A percentile compares a stretch with the other conserved stretches of the same genome.
Conservation (phyloP, 2,329 filamentous ascomycete species). For the Cryoendolithus antarcticus region DNA sequence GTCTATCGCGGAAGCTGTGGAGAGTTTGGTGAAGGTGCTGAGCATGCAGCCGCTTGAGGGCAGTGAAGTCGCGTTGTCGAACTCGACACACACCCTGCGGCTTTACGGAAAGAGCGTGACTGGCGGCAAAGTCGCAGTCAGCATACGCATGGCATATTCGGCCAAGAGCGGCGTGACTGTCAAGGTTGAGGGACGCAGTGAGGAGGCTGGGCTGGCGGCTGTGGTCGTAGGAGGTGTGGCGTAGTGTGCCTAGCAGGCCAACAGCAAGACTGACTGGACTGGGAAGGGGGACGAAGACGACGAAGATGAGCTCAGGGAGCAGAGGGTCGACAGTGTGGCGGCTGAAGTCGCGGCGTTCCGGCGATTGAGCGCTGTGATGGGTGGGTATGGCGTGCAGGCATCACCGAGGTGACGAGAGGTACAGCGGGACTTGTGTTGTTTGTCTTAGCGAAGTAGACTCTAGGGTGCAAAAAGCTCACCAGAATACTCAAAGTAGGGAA, state of each 20-base stretch:
- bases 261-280: too few species aligned
- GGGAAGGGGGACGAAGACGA: too few species aligned
- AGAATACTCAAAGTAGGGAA: too few species aligned
- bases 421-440: too few species aligned
- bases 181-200: constrained; percentile 83
- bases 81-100: constrained; percentile 87
- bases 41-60: constrained; percentile 90
- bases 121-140: constrained; percentile 77
- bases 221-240: constrained; percentile 76
- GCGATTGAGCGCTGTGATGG: too few species aligned
- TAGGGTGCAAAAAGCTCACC: too few species aligned
- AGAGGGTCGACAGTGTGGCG: too few species aligned
- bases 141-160: constrained; percentile 75
- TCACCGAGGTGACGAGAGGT: too few species aligned
- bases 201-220: constrained; percentile 82
- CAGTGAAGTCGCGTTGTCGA: constrained; percentile 78
- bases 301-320: too few species aligned
- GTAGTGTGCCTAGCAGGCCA: constrained; percentile 31
- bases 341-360: too few species aligned
- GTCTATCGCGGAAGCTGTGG: constrained; percentile 91
- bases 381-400: too few species aligned
- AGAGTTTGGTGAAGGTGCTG: constrained; percentile 73
- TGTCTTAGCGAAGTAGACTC: too few species aligned
- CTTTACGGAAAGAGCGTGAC: constrained; percentile 89
- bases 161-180: constrained; percentile 81